Conservation (phyloP, 2,329 filamentous ascomycete species). For the Cadophora sp. region DNA sequence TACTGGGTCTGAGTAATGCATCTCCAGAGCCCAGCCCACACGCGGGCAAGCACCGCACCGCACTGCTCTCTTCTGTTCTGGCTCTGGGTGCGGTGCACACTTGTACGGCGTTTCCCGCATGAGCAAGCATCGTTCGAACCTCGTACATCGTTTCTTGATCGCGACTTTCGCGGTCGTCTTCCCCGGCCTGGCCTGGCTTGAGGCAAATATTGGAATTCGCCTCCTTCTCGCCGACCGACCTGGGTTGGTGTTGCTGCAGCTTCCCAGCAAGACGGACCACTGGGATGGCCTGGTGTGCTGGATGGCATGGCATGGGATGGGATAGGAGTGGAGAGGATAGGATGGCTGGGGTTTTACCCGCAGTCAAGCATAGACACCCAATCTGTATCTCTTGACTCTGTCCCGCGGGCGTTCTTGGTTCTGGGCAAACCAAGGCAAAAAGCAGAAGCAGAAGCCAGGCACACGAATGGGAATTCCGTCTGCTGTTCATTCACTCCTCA, state of each 20-base stretch:
- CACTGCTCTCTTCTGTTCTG: no score
- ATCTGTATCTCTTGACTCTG: slow-evolving; percentile 9
- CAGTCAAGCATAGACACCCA: slow-evolving; percentile 9
- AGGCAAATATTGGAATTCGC: slow-evolving; percentile 9
- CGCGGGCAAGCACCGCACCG: not conserved
- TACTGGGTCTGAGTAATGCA: slow-evolving; percentile 18
- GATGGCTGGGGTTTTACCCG: slow-evolving; percentile 12
- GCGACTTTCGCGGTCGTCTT: not conserved
- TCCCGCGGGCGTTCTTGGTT: slow-evolving; percentile 13
- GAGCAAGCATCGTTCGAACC: not conserved
- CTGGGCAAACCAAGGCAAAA: slow-evolving; percentile 4
- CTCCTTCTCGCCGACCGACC: slow-evolving; percentile 13
- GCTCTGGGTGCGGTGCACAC: no score
- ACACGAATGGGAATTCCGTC: not conserved
- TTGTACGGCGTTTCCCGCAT: slow-evolving; percentile 12
- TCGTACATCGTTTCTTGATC: not conserved
- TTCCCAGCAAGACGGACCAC: slow-evolving; percentile 9
- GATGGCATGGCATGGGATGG: not conserved
- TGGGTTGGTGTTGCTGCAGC: slow-evolving; percentile 7
- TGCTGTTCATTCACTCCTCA: not conserved
- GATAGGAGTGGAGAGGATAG: not conserved
- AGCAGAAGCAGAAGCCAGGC: not conserved
- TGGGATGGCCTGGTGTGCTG: slow-evolving; percentile 9
- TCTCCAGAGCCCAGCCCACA: not conserved
- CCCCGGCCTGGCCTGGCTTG: not conserved